Conservation (phyloP, 2,329 filamentous ascomycete genomes). For the Colletotrichum sojae region DNA sequence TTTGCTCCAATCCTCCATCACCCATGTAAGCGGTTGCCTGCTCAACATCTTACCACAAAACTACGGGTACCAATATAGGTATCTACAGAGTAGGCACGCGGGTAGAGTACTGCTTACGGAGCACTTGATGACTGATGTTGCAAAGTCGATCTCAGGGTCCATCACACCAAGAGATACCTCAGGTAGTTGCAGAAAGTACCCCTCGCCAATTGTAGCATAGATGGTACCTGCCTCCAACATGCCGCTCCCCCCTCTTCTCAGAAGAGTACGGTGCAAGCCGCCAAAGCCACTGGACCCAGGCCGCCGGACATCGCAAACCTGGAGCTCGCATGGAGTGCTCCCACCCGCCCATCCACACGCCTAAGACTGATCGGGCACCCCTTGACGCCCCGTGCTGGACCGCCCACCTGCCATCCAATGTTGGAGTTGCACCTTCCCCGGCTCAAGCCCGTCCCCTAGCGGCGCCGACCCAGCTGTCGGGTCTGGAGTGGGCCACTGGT, state of each 20-base stretch:
- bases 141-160: constrained; percentile 6
- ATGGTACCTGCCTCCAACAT: neutral
- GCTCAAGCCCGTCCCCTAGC: constrained; percentile 5
- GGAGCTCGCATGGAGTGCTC: neutral
- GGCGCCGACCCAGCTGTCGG: constrained; percentile 31
- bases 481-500: constrained; percentile 10
- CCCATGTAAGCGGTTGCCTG: too few species aligned
- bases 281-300: constrained; percentile 34
- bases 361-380: constrained; percentile 8
- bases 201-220: neutral
- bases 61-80: neutral
- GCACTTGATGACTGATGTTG: neutral
- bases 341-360: too few species aligned
- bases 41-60: neutral
- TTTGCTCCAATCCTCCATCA: too few species aligned
- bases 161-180: neutral
- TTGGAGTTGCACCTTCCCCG: constrained; percentile 23
- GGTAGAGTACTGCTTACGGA: neutral
- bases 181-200: neutral
- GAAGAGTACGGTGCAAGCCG: neutral
- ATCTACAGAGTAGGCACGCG: neutral
- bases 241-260: neutral
- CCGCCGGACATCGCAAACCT: constrained; percentile 3
- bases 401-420: constrained; percentile 34
- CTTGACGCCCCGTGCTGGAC: constrained; percentile 29